Conservation (phyloP, 108 stramenopile genomes). For the Nannochloropsis granulata region DNA sequence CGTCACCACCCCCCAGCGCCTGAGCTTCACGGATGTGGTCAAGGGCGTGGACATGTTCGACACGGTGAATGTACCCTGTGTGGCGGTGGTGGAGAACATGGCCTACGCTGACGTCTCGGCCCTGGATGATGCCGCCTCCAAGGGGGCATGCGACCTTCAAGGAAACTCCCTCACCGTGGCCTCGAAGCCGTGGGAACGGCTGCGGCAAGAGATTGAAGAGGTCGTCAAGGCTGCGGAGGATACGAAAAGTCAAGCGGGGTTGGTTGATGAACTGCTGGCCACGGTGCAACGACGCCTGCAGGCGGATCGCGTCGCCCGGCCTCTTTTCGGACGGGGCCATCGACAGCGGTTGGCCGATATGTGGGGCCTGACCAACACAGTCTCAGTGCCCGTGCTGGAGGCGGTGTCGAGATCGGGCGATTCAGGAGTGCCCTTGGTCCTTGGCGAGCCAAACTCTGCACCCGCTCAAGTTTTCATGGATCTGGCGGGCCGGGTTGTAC, state of each 20-base stretch:
- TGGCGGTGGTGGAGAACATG: slow-evolving; percentile 98
- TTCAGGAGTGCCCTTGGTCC: slow-evolving; percentile 10
- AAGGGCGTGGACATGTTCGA: slow-evolving; percentile 96
- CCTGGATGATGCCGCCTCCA: slow-evolving; percentile 36
- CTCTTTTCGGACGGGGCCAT: slow-evolving; percentile 22
- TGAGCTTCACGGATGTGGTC: slow-evolving; percentile 75
- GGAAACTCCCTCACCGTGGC: background rate
- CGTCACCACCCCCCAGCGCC: slow-evolving; percentile 89
- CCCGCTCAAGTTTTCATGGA: background rate
- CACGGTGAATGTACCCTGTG: slow-evolving; percentile 67
- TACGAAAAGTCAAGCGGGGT: background rate
- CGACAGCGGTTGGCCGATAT: slow-evolving; percentile 24
- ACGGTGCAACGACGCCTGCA: slow-evolving; percentile 10
- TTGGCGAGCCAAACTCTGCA: background rate
- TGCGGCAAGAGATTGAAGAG: slow-evolving; percentile 9
- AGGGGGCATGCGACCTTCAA: slow-evolving; percentile 4
- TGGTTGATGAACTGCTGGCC: background rate
- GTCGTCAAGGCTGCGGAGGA: background rate
- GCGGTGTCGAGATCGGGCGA: slow-evolving; percentile 19
- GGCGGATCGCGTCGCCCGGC: background rate
- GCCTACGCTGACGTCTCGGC: slow-evolving; percentile 41
- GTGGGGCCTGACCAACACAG: slow-evolving; percentile 31
- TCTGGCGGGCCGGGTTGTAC: slow-evolving; percentile 14
- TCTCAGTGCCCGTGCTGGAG: slow-evolving; percentile 13
- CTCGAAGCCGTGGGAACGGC: slow-evolving; percentile 3